Conservation (phyloP, 2,329 filamentous ascomycete species). For the Cladobotryum protrusum region DNA sequence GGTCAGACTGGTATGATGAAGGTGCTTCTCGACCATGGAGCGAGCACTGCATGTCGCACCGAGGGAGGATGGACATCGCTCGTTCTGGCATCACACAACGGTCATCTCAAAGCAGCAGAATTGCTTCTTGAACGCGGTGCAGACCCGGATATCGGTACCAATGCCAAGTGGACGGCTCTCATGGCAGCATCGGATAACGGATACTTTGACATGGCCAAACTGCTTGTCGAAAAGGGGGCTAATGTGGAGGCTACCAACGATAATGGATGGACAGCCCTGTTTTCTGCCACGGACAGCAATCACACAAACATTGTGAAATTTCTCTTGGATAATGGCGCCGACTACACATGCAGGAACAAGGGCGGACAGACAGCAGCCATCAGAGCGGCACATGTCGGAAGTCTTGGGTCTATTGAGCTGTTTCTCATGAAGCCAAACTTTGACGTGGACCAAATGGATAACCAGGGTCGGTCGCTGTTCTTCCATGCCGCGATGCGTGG, state of each 20-base stretch:
- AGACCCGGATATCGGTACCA: constrained; percentile 3
- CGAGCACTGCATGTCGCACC: not conserved
- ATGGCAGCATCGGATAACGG: constrained; percentile 6
- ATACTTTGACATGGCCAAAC: not conserved
- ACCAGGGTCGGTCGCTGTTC: constrained; percentile 5
- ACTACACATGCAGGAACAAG: not conserved
- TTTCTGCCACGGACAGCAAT: constrained; percentile 4
- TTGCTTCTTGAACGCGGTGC: constrained; percentile 3
- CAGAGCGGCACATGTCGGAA: constrained; percentile 7
- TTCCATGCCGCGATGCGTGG: constrained; percentile 12
- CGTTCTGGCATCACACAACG: constrained; percentile 4
- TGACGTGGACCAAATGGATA: constrained; percentile 4
- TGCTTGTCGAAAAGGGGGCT: constrained; percentile 8
- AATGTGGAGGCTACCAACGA: constrained; percentile 1
- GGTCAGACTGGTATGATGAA: not conserved
- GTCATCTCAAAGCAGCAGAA: constrained; percentile 1
- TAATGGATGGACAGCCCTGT: constrained; percentile 7
- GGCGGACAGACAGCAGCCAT: constrained; percentile 5
- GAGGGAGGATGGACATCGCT: constrained; percentile 3
- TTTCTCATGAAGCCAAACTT: constrained; percentile 2
- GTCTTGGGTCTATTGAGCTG: not conserved
- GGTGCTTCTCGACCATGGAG: constrained; percentile 4
- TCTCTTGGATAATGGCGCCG: constrained; percentile 8
- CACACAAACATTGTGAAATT: constrained; percentile 2
- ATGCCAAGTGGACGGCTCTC: constrained; percentile 8